Conservation (phyloP, 2,329 filamentous ascomycete species). For the Raffaelea albimanens region DNA sequence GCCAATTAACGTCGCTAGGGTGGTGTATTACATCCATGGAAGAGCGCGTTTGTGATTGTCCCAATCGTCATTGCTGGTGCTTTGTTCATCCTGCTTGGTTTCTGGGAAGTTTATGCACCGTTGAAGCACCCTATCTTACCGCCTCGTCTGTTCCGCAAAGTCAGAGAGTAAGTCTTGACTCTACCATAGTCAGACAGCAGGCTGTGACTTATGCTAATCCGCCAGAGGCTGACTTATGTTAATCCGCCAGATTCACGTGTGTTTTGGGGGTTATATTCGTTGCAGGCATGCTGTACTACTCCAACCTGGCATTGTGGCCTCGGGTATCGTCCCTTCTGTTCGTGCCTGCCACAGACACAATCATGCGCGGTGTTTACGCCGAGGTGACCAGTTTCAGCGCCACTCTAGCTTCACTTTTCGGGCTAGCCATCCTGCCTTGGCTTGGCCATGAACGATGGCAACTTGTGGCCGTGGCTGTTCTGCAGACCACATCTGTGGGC, state of each 20-base stretch:
- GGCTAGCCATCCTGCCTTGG: slow-evolving; percentile 17
- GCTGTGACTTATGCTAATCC: no score
- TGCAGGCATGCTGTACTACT: slow-evolving; percentile 19
- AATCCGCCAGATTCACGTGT: slow-evolving; percentile 7
- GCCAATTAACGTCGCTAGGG: not conserved
- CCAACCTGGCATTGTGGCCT: slow-evolving; percentile 16
- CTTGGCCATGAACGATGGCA: slow-evolving; percentile 20
- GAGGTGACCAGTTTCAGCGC: slow-evolving; percentile 14
- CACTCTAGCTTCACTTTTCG: slow-evolving; percentile 17
- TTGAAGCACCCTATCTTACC: slow-evolving; percentile 5
- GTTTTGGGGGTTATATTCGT: slow-evolving; percentile 12
- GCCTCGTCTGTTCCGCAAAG: slow-evolving; percentile 2
- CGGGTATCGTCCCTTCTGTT: slow-evolving; percentile 16
- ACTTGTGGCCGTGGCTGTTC: slow-evolving; percentile 18
- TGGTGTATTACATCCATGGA: slow-evolving; percentile 5
- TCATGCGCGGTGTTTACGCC: slow-evolving; percentile 16
- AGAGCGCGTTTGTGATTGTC: slow-evolving; percentile 3
- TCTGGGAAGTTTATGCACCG: slow-evolving; percentile 4
- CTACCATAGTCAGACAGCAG: no score
- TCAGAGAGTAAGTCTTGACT: not conserved
- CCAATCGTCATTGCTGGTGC: slow-evolving; percentile 1
- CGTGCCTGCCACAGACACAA: slow-evolving; percentile 15
- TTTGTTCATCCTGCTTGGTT: slow-evolving; percentile 4
- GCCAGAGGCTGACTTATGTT: no score
- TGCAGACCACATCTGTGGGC: slow-evolving; percentile 23